A percentile compares a stretch with the other conserved stretches of the same genome.
Evolutionary conservation across 2,329 filamentous ascomycete species (phyloP).

Genomic region (Cladophialophora carrionii): DNA sequence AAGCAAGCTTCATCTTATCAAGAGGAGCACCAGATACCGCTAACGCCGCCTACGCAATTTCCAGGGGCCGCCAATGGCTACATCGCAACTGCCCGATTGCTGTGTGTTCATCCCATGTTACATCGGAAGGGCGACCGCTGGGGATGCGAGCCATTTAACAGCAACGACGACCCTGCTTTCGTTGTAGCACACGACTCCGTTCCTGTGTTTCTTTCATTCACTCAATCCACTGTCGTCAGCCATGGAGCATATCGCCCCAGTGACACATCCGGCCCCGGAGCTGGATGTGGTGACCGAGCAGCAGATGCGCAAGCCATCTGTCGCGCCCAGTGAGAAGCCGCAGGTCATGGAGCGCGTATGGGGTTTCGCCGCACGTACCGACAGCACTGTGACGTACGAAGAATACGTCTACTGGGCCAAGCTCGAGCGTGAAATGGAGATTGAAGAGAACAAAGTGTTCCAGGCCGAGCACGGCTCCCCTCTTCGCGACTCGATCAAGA

Average conservation of each 20-base stretch:
- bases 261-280: constrained; percentile 31
- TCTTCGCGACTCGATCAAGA: constrained; percentile 34
- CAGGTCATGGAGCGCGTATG: constrained; percentile 35
- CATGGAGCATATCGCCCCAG: constrained; percentile 31
- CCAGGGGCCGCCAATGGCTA: constrained; percentile 23
- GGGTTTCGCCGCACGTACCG: constrained; percentile 38
- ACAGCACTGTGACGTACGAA: constrained; percentile 41
- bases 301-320: constrained; percentile 31
- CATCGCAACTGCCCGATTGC: constrained; percentile 9
- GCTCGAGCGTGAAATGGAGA: constrained; percentile 43
- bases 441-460: constrained; percentile 37
- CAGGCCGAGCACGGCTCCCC: constrained; percentile 31
- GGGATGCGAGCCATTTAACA: constrained; percentile 19
- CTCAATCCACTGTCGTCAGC: constrained; percentile 16
- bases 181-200: constrained; percentile 19
- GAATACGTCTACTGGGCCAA: constrained; percentile 48
- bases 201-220: constrained; percentile 18
- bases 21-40: constrained; percentile 26
- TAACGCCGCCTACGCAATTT: constrained; percentile 23
- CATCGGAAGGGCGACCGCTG: constrained; percentile 24
- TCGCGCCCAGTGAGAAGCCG: constrained; percentile 24
- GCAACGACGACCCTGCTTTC: constrained; percentile 18
- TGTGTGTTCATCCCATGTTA: constrained; percentile 26
- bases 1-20: constrained; percentile 18
- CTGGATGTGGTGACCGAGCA: constrained; percentile 32